Conservation (phyloP, 306 rosid genomes). For the Canavalia gladiata region DNA sequence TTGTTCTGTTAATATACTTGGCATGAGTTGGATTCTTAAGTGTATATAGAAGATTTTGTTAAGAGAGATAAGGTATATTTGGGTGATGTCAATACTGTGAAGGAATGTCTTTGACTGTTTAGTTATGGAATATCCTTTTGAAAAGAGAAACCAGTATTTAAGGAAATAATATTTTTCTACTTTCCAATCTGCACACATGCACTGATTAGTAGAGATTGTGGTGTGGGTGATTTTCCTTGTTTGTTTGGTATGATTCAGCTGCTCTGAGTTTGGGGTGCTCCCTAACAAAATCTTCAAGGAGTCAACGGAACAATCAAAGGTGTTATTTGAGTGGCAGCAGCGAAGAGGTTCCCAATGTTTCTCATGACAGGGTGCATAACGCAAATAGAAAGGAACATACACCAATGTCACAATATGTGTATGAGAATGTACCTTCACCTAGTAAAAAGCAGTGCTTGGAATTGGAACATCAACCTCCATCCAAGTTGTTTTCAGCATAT, state of each 20-base stretch:
- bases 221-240: conserved; percentile 9
- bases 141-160: neutral
- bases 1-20: no score
- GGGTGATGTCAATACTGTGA: no score
- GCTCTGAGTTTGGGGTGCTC: conserved; percentile 81
- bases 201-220: neutral
- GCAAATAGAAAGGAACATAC: conserved; percentile 35
- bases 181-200: neutral
- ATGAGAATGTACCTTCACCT: conserved; percentile 41
- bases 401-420: conserved; percentile 22
- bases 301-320: conserved; percentile 67
- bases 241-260: conserved; percentile 57
- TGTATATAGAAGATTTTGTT: no score
- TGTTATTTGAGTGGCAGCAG: conserved; percentile 63
- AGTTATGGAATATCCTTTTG: neutral
- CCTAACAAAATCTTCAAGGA: conserved; percentile 67
- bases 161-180: no score
- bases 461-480: conserved; percentile 20
- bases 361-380: conserved; percentile 35
- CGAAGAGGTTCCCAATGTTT: conserved; percentile 40
- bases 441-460: conserved; percentile 51
- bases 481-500: conserved; percentile 53
- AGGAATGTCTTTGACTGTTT: no score
- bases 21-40: no score
- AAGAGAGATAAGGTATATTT: no score